Evolutionary conservation across 2,329 filamentous ascomycete genomes (phyloP), one percentile per base, ranked within the genome.

Genomic region (Juglanconis sp.): DNA sequence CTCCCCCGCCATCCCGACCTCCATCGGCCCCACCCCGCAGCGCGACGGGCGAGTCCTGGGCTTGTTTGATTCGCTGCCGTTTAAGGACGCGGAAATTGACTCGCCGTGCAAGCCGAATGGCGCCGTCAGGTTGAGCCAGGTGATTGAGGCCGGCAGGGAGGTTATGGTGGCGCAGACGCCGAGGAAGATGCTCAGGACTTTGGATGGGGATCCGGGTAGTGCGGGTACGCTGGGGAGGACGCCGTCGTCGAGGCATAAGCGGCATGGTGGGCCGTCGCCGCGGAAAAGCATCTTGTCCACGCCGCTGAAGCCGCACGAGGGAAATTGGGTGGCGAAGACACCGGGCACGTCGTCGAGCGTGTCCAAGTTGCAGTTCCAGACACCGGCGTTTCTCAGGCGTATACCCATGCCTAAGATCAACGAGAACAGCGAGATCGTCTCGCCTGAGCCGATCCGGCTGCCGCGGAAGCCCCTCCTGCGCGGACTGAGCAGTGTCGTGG

Each of bases 1-100:
- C 55, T 86, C 83, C 59, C 83, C 86, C 1, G 74, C 74, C 0
- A 77, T 81, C 10, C 83, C 84, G 2, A 86, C 83, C 5, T 83
- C 81, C 1, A 83, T 95, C 63, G 90, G 89, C 2, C 91, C 91
- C 1, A 95, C 91, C 11, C 91, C 91, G 3, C 91, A 94, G 68
- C 86, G 87, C 63, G 89, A 94, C 70, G 91, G 91, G 34, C 84
- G 85, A 24, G 87, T 92, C 1, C 79, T 95, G 2, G 90, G 91
- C 4, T 75, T 95, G 17, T 95, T 95, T 70, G 91, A 94, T 69
- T 74, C 89, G 10, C 75, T 92, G 7, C 76, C 78, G 32, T 79
- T 83, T 59, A 76, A 77, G 47, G 77, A 79, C 30, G 72, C 79
- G 31, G 76, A 76, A 36, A 81, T 63, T 47, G 61, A 61, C 13